phyloP scores from a whole-genome alignment of 371 early-diverging fungal species.

The Mucor lusitanicus region DNA sequence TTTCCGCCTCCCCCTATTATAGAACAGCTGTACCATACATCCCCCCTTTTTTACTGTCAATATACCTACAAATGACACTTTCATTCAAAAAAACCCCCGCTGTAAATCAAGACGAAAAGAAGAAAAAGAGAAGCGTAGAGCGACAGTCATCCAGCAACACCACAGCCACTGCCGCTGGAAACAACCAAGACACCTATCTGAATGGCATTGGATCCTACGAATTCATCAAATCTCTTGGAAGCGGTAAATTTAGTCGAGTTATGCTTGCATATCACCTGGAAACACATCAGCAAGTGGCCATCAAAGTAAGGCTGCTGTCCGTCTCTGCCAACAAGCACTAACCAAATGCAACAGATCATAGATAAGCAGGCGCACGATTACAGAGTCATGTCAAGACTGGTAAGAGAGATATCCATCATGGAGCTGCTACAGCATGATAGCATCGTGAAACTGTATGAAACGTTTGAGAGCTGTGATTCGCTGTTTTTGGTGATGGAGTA shows the following conservation, averaged over 20 bases:
- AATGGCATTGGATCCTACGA: conserved; percentile 72
- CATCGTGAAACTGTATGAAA: conserved; percentile 89
- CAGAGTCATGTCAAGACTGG: conserved; percentile 74
- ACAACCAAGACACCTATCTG: conserved; percentile 57
- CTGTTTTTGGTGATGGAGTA: conserved; percentile 76
- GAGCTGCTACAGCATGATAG: conserved; percentile 83
- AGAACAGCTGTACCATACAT: background rate
- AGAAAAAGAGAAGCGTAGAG: background rate
- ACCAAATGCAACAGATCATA: conserved; percentile 54
- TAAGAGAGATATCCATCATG: conserved; percentile 89
- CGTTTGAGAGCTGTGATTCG: conserved; percentile 84
- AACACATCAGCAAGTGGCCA: conserved; percentile 54
- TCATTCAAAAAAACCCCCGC: background rate
- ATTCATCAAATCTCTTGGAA: conserved; percentile 76
- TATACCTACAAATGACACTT: conserved; percentile 7
- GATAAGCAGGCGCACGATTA: conserved; percentile 83
- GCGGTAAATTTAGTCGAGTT: conserved; percentile 86
- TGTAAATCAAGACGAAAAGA: background rate
- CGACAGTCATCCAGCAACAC: conserved; percentile 4
- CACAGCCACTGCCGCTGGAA: background rate
- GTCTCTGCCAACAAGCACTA: background rate
- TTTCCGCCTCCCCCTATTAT: conserved; percentile 8
- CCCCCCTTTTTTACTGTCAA: conserved; percentile 3
- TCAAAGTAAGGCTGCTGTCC: conserved; percentile 27
- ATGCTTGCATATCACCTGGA: conserved; percentile 76